Evolutionary conservation across 345 rosid species (phyloP), one percentile per base, ranked within the genome.

Genomic region (Ailanthus altissimus): DNA sequence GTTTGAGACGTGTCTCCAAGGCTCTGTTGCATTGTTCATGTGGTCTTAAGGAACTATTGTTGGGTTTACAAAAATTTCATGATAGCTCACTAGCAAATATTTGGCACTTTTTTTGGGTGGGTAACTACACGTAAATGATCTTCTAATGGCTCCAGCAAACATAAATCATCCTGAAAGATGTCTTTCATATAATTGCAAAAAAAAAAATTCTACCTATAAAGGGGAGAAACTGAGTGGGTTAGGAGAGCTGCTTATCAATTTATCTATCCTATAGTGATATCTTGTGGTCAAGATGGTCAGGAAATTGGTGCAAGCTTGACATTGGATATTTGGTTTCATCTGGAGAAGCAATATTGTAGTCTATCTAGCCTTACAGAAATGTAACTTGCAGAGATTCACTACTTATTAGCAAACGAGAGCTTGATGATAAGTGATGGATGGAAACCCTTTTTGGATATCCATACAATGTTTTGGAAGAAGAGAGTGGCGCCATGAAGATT

Each of bases 1-100:
- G 38, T 13, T 21, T 15, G 21, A 58, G 25, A 11, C 40, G 15
- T 72, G 25, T 71, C 21, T n/a, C 12, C 18, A 47, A 58, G 45
- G 67, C 54, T 45, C 40, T 23, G 23, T 42, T 59, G 2, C 45
- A 21, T 23, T 40, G 65, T 43, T 14, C 18, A 42, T 43, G 15
- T 57, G 63, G 65, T 51, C 56, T 59, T 73, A 11, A 38, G 49
- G 59, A 8, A 51, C 20, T 70, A 54, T 28, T 53, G 28, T 71
- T 54, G 50, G 49, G 8, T 38, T n/a, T 36, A 38, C 18, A 20
- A 57, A 21, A 5, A 21, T 56, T 38, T n/a, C 10, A 23, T 8
- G 18, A 16, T 43, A 42, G 42, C 40, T 54, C 74, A 53, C 20
- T 38, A 51, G 14, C 16, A 42, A 7, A 12, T 56, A 28, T 72